Conservation (phyloP, 2,329 filamentous ascomycete species). For the Lecanoromycetidae sp. region DNA sequence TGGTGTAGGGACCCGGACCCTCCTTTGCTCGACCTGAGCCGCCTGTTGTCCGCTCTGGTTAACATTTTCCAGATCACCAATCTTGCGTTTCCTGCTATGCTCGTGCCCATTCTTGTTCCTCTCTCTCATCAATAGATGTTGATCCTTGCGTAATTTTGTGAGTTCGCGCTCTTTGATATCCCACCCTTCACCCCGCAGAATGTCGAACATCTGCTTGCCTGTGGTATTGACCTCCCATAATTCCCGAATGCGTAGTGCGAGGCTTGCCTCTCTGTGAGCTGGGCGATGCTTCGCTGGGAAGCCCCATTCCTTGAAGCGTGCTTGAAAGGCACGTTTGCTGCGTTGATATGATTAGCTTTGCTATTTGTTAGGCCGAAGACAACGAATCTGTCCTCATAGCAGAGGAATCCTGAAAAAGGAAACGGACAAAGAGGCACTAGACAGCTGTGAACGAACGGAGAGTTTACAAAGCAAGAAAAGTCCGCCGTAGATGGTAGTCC, state of each 20-base stretch:
- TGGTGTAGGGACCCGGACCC: slow-evolving; percentile 18
- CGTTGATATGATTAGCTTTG: slow-evolving; percentile 4
- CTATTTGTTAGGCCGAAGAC: no score
- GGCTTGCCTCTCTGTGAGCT: slow-evolving; percentile 54
- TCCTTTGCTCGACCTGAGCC: not conserved
- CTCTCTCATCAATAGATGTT: slow-evolving; percentile 25
- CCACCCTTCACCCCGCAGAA: slow-evolving; percentile 60
- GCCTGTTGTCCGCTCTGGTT: slow-evolving; percentile 2
- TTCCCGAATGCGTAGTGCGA: slow-evolving; percentile 59
- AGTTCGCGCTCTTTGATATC: slow-evolving; percentile 60
- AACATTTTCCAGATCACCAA: slow-evolving; percentile 6
- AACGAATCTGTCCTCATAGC: no score
- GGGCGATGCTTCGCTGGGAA: slow-evolving; percentile 65
- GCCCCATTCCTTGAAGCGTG: slow-evolving; percentile 64
- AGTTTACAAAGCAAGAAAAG: no score
- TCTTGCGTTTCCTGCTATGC: slow-evolving; percentile 17
- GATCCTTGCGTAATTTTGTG: slow-evolving; percentile 55
- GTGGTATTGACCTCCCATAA: slow-evolving; percentile 64
- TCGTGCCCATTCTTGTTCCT: slow-evolving; percentile 8
- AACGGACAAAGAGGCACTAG: not conserved
- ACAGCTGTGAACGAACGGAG: not conserved
- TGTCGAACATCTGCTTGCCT: slow-evolving; percentile 61
- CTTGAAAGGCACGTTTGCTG: slow-evolving; percentile 66
- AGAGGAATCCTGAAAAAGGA: not conserved
- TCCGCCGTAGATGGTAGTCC: slow-evolving; percentile 1